These are phyloP conservation scores for Themeda triandra DNA, from an alignment of 176 grass and related monocot genomes.

Conservation along the genomic window DNA sequence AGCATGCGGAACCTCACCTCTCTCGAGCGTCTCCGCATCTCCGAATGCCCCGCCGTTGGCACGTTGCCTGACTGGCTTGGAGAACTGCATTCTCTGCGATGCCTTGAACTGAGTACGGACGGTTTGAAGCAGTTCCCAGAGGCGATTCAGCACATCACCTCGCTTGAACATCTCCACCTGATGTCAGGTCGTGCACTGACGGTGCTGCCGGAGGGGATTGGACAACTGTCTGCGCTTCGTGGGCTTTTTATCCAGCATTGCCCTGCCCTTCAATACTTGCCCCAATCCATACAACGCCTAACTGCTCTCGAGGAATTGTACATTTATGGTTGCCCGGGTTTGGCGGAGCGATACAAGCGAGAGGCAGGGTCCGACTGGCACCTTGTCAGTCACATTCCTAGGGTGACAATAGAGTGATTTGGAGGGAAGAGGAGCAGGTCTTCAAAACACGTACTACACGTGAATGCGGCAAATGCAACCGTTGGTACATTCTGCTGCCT, in stretches of 20 bases:
- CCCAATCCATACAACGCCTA: neutral
- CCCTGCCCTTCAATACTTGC: neutral
- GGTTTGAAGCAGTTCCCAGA: neutral
- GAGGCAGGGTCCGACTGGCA: neutral
- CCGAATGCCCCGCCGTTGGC: neutral
- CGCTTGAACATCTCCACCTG: neutral
- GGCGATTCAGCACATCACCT: neutral
- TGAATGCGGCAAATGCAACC: too few species aligned
- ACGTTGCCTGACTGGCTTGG: neutral
- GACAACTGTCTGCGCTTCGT: neutral
- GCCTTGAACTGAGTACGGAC: neutral
- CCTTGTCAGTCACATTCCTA: neutral
- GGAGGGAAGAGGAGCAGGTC: too few species aligned
- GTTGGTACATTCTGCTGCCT: too few species aligned
- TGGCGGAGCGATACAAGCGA: neutral
- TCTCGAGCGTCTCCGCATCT: neutral
- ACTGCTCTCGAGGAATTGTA: neutral
- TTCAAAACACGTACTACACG: too few species aligned
- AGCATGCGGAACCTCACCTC: neutral
- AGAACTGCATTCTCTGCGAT: neutral
- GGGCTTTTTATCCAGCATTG: fast-evolving
- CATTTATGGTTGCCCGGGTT: neutral
- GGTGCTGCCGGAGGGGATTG: neutral
- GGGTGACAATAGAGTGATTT: too few species aligned
- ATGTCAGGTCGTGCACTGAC: neutral